Evolutionary conservation across 2,329 filamentous ascomycete genomes (phyloP), one percentile per base, ranked within the genome.

Genomic region (Pyrenochaeta sp.): DNA sequence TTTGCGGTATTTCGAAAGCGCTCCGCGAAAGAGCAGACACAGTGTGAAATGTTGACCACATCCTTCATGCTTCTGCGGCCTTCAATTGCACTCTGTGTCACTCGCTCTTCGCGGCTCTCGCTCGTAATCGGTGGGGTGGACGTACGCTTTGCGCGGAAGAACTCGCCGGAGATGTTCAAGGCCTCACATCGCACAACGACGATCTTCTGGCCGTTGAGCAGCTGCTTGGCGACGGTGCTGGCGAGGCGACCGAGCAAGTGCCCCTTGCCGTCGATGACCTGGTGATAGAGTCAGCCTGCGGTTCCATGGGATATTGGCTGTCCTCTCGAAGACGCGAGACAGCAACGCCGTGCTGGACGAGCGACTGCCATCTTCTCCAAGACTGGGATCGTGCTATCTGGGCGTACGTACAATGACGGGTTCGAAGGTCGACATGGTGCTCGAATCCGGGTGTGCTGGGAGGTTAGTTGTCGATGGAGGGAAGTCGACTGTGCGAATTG

Each of bases 131-230:
- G 59, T 60, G 59, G 65, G 59, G 59, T 61, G 68, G 79, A 97
- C 94, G 84, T 97, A 99, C 95, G 91, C 91, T 99, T 99, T 76
- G 94, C 90, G 84, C 95, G 93, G 91, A 99, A 99, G 92, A 99
- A 99, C 88, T 98, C 95, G 86, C 95, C 95, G 75, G 95, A 99
- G 89, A 99, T 99, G 90, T 99, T 99, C 83, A 99, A 90, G 78
- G 92, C 93, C 87, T 99, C 95, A 85, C 91, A 96, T 88, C 95
- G 92, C 82, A 99, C 95, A 77, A 99, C 87, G 79, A 98, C 94
- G 82, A 99, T 96, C 91, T 98, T 98, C 88, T 98, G 94, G 82
- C 94, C 94, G 84, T 90, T 96, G 77, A 98, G 91, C 80, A 98
- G 90, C 88, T 98, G 94, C 91, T 98, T 98, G 82, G 94, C 94